Evolutionary conservation across 2,329 filamentous ascomycete genomes (phyloP).

Genomic region (Fusarium sp.): DNA sequence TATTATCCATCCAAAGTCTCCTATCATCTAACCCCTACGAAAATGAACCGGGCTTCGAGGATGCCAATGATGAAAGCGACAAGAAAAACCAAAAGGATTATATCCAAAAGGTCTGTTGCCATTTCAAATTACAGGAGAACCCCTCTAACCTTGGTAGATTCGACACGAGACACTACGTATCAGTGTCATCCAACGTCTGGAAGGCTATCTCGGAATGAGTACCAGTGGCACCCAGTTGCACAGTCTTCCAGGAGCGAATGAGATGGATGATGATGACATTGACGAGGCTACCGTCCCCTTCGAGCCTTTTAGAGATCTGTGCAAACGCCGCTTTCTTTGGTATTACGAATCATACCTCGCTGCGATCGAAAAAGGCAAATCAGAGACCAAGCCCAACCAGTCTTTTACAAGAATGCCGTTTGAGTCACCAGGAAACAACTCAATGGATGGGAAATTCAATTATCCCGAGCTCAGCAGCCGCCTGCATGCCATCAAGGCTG

Average conservation of each 20-base stretch:
- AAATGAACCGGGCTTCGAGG: conserved; percentile 94
- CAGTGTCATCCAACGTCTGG: conserved; percentile 84
- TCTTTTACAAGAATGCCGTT: conserved; percentile 87
- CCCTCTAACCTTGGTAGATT: conserved; percentile 64
- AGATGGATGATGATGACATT: conserved; percentile 58
- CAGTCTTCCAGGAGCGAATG: conserved; percentile 41
- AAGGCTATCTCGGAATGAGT: conserved; percentile 76
- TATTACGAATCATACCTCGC: conserved; percentile 89
- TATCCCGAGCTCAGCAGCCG: conserved; percentile 78
- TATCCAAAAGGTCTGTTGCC: conserved; percentile 71
- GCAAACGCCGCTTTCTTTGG: conserved; percentile 93
- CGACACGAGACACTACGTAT: conserved; percentile 89
- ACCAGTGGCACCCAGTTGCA: conserved; percentile 54
- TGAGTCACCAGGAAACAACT: conserved; percentile 72
- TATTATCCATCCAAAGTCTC: conserved; percentile 94
- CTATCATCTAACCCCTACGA: conserved; percentile 95
- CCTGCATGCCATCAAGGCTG: conserved; percentile 71
- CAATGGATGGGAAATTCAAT: conserved; percentile 87
- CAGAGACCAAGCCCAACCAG: conserved; percentile 69
- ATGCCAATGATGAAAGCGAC: conserved; percentile 71
- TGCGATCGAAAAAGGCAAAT: conserved; percentile 71
- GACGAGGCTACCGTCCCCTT: conserved; percentile 68
- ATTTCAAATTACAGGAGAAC: not conserved
- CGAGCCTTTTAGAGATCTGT: conserved; percentile 88
- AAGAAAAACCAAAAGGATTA: conserved; percentile 79